phyloP scores from a whole-genome alignment of 108 stramenopile species.

The Nitzschia sp. region DNA sequence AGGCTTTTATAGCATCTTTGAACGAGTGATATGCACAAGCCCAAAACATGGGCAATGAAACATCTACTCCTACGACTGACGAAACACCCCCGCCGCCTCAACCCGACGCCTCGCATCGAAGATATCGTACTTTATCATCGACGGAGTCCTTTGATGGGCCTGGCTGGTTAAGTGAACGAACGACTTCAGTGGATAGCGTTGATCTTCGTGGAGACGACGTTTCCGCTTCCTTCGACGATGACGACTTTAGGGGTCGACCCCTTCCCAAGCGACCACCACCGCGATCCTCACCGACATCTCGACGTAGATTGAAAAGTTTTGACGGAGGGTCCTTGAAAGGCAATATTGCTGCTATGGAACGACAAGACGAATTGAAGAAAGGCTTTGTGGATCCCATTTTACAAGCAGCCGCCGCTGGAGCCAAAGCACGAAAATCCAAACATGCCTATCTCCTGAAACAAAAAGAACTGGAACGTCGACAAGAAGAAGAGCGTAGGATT shows the following conservation, averaged over 20 bases:
- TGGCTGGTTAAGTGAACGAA: neutral
- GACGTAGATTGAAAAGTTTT: neutral
- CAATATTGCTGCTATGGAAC: neutral
- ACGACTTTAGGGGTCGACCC: neutral
- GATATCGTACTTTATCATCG: neutral
- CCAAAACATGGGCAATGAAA: slow-evolving; percentile 18
- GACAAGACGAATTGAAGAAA: neutral
- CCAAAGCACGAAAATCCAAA: slow-evolving; percentile 25
- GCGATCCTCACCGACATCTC: slow-evolving; percentile 2
- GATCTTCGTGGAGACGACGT: too few species aligned
- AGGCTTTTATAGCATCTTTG: too few species aligned
- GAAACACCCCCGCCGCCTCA: neutral
- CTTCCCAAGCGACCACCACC: neutral
- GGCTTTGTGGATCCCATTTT: slow-evolving; percentile 38
- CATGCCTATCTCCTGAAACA: slow-evolving; percentile 10
- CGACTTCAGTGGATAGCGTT: neutral
- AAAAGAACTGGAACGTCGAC: slow-evolving; percentile 2
- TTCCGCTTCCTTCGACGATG: neutral
- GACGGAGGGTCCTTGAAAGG: slow-evolving; percentile 6
- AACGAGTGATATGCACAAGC: too few species aligned
- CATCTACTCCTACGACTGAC: neutral
- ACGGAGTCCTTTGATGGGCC: neutral
- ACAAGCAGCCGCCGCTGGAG: slow-evolving; percentile 34
- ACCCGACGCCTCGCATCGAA: neutral
- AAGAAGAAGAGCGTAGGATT: neutral